Percentiles rank a stretch among this genome's conserved stretches.
These are phyloP conservation scores for Breviolum minutum DNA, from an alignment of 73 alveolate genomes.

Conservation along the genomic window DNA sequence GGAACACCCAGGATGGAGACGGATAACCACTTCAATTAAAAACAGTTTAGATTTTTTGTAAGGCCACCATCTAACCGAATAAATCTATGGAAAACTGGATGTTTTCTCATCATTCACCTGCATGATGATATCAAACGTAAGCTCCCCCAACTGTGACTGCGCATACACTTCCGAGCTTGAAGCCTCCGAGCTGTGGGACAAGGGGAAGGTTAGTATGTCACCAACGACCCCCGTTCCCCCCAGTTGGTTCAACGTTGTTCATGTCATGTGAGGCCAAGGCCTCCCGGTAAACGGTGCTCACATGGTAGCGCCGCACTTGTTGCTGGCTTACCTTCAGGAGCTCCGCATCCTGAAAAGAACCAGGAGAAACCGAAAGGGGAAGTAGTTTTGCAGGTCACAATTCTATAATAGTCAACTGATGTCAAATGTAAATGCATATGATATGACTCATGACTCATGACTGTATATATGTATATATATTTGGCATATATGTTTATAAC, in stretches of 20 bases:
- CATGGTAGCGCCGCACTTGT: conserved; percentile 55
- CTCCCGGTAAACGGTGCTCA: conserved; percentile 92
- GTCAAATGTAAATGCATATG: no score
- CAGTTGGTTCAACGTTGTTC: neutral
- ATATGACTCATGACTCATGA: no score
- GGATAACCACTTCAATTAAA: neutral
- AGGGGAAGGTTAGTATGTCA: neutral
- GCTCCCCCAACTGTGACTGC: conserved; percentile 40
- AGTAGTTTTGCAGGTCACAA: no score
- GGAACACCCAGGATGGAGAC: neutral
- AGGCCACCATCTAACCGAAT: neutral
- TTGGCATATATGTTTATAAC: no score
- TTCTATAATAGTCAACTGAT: no score
- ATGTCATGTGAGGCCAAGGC: neutral
- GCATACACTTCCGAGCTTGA: conserved; percentile 82
- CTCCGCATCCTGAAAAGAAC: conserved; percentile 1
- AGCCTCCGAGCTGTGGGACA: neutral
- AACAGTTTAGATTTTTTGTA: neutral
- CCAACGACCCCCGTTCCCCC: neutral
- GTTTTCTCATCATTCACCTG: neutral
- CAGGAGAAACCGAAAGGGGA: neutral
- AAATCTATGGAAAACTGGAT: neutral
- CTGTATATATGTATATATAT: no score
- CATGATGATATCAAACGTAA: neutral
- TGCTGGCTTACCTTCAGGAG: conserved; percentile 29